A percentile compares a stretch with the other conserved stretches of the same genome.
Evolutionary conservation across 768 basidiomycete genomes (phyloP).

Genomic region (Mycena indigotica): DNA sequence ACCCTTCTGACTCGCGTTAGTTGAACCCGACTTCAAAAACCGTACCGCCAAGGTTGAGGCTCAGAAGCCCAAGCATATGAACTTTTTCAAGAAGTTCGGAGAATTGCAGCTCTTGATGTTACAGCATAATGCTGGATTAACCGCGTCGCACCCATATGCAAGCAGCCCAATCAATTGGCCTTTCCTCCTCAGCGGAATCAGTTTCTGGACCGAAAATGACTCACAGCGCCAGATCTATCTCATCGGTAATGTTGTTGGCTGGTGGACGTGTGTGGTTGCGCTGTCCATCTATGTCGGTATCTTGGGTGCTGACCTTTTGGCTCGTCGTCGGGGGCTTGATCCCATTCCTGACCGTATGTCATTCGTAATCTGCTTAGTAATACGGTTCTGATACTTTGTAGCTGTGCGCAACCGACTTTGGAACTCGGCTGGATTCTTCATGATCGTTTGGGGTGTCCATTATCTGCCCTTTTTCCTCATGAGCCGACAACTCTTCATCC

Average conservation of each 20-base stretch:
- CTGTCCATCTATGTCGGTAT: conserved; percentile 90
- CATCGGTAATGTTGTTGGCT: conserved; percentile 90
- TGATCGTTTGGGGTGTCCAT: conserved; percentile 92
- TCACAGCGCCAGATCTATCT: conserved; percentile 92
- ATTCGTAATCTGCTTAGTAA: not conserved
- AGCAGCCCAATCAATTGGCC: conserved; percentile 98
- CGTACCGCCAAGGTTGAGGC: conserved; percentile 51
- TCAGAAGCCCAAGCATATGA: conserved; percentile 78
- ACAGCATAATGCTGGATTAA: conserved; percentile 98
- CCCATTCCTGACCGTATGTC: conserved; percentile 86
- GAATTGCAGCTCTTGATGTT: conserved; percentile 95
- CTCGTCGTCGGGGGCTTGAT: conserved; percentile 79
- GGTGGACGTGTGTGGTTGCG: conserved; percentile 91
- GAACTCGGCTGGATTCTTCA: conserved; percentile 96
- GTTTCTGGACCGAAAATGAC: conserved; percentile 94
- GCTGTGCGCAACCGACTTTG: conserved; percentile 92
- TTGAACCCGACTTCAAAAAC: conserved; percentile 55
- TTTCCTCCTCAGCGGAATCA: conserved; percentile 93
- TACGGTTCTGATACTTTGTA: conserved; percentile 31
- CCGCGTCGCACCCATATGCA: conserved; percentile 97
- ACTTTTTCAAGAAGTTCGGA: conserved; percentile 92
- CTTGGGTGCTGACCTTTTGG: conserved; percentile 85
- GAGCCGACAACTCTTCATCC: conserved; percentile 94
- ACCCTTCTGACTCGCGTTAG: conserved; percentile 33
- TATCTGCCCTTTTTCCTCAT: conserved; percentile 98